These are phyloP conservation scores for Pyropia haitanensis DNA, from an alignment of 23 red algal genomes.

Conservation along the genomic window DNA sequence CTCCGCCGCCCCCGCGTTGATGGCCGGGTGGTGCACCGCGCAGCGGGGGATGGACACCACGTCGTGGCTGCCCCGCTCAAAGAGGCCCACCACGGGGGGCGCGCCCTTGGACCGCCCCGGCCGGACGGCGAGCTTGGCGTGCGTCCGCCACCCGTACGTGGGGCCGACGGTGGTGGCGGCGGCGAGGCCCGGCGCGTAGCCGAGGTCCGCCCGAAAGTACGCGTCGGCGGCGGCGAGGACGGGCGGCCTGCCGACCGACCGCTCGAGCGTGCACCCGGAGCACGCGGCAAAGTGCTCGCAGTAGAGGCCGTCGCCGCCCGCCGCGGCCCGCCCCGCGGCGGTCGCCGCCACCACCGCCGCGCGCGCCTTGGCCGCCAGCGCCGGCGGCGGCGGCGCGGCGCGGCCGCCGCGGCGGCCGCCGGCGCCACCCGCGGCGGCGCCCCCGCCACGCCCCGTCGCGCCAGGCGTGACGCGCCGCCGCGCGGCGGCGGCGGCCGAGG, in stretches of 20 bases:
- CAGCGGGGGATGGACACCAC: constrained; percentile 45
- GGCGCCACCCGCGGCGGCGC: too few species aligned
- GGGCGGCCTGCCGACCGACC: neutral
- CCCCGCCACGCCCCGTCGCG: too few species aligned
- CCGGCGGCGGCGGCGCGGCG: too few species aligned
- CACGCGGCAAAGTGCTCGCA: constrained; percentile 12
- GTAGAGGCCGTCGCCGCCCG: neutral
- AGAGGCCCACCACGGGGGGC: constrained; percentile 31
- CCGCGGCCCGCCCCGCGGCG: too few species aligned
- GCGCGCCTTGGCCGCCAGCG: too few species aligned
- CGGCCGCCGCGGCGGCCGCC: too few species aligned
- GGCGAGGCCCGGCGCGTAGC: neutral
- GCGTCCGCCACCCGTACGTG: constrained; percentile 39
- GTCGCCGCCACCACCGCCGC: too few species aligned
- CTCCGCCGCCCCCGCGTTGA: constrained; percentile 20
- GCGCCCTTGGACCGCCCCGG: neutral
- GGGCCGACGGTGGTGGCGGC: neutral
- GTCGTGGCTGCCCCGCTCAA: constrained; percentile 19
- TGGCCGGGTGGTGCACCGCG: constrained; percentile 39
- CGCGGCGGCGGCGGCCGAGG: too few species aligned
- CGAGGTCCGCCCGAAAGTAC: neutral
- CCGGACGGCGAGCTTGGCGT: constrained; percentile 61
- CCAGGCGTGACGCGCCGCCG: too few species aligned
- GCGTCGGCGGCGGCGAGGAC: neutral
- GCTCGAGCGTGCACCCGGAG: constrained; percentile 2